Conservation (phyloP, 106 monocot genomes). For the Acorus calamus region DNA sequence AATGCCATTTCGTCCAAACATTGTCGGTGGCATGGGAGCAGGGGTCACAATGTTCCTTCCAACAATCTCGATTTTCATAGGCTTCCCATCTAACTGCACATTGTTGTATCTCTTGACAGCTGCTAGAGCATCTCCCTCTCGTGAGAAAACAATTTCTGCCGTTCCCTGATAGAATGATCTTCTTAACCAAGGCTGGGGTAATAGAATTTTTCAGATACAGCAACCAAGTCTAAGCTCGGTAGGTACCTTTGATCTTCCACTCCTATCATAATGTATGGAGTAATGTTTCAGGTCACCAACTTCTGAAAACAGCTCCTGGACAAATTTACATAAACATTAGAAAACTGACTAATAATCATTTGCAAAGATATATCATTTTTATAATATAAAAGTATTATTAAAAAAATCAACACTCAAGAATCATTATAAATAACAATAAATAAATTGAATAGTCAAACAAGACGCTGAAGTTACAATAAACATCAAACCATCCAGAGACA, state of each 20-base stretch:
- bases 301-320: conserved; percentile 89
- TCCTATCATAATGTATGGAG: conserved; percentile 79
- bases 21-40: conserved; percentile 25
- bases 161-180: conserved; percentile 52
- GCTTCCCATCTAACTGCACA: conserved; percentile 97
- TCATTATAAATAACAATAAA: no score
- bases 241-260: conserved; percentile 85
- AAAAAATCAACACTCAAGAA: not conserved
- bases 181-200: not conserved
- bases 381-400: not conserved
- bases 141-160: conserved; percentile 91
- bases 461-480: no score
- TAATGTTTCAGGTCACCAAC: conserved; percentile 80
- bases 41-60: conserved; percentile 59
- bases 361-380: not conserved
- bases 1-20: conserved; percentile 26
- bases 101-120: conserved; percentile 98
- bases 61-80: conserved; percentile 94
- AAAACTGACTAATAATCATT: not conserved
- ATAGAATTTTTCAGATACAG: not conserved
- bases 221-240: not conserved
- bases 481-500: no score
- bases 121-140: conserved; percentile 64
- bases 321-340: conserved; percentile 4
- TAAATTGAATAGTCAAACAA: no score